A percentile compares a stretch with the other conserved stretches of the same genome.
phyloP scores from a whole-genome alignment of 805 yeast genomes.

The Jamesozyma lodderae region DNA sequence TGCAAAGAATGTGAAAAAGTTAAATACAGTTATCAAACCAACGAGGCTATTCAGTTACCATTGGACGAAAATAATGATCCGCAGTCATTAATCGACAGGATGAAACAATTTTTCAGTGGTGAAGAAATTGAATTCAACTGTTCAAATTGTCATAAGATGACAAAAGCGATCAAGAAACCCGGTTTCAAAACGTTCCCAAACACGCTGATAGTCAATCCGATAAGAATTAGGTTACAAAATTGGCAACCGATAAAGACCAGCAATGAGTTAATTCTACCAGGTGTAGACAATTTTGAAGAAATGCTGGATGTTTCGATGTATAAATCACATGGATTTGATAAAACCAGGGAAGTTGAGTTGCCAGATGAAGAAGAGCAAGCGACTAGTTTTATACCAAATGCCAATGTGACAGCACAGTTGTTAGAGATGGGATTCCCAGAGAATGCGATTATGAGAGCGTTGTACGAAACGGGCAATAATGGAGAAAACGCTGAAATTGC shows the following conservation, averaged over 20 bases:
- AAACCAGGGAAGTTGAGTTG: slow-evolving; percentile 11
- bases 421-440: slow-evolving; percentile 83
- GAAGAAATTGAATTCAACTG: slow-evolving; percentile 61
- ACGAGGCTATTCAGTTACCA: slow-evolving; percentile 49
- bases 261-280: slow-evolving; percentile 54
- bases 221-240: slow-evolving; percentile 67
- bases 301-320: slow-evolving; percentile 38
- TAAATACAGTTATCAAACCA: slow-evolving; percentile 43
- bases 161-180: slow-evolving; percentile 19
- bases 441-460: slow-evolving; percentile 54
- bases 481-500: slow-evolving; percentile 56
- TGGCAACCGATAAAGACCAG: slow-evolving; percentile 85
- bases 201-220: slow-evolving; percentile 61
- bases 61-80: slow-evolving; percentile 43
- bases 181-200: slow-evolving; percentile 48
- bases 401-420: slow-evolving; percentile 44
- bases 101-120: slow-evolving; percentile 43
- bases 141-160: slow-evolving; percentile 38
- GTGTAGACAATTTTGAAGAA: slow-evolving; percentile 18
- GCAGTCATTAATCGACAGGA: slow-evolving; percentile 33
- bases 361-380: slow-evolving; percentile 7
- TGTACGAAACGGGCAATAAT: slow-evolving; percentile 61
- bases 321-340: slow-evolving; percentile 32
- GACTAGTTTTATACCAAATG: slow-evolving; percentile 45
- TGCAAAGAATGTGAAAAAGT: slow-evolving; percentile 50